These are phyloP conservation scores for Pneumocystis murina DNA, from an alignment of 1,139 yeast species.

Conservation along the genomic window DNA sequence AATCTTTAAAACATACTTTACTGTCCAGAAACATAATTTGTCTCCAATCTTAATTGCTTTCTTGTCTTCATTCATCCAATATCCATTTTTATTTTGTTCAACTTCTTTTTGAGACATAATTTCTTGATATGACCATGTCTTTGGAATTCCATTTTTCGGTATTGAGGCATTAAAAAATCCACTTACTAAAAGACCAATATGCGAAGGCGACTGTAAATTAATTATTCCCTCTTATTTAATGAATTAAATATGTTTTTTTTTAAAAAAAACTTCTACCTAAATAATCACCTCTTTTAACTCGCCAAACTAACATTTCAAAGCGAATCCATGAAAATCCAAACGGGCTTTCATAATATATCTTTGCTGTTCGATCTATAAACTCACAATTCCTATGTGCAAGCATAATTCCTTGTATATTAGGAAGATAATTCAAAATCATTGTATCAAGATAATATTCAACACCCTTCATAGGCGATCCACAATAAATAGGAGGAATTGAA, in stretches of 20 bases:
- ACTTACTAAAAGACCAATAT: conserved; percentile 75
- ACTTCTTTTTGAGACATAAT: conserved; percentile 47
- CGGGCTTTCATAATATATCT: conserved; percentile 67
- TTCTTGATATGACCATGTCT: conserved; percentile 68
- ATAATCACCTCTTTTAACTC: conserved; percentile 68
- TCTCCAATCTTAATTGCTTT: not conserved
- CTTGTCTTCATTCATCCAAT: conserved; percentile 10
- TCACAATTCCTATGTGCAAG: conserved; percentile 48
- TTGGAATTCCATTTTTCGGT: conserved; percentile 69
- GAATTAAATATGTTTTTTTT: not conserved
- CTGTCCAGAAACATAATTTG: not conserved
- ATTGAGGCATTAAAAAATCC: conserved; percentile 93
- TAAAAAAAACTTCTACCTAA: conserved; percentile 3
- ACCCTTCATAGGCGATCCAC: conserved; percentile 7
- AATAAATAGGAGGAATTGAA: conserved; percentile 9
- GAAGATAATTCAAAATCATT: conserved; percentile 65
- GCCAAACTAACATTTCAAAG: conserved; percentile 80
- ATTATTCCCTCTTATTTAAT: conserved; percentile 58
- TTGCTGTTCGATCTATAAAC: conserved; percentile 34
- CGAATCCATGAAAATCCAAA: conserved; percentile 76
- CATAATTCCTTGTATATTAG: conserved; percentile 66
- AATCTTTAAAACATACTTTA: not conserved
- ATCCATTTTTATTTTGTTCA: conserved; percentile 9
- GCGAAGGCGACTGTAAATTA: conserved; percentile 89
- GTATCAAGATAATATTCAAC: conserved; percentile 60